These are phyloP conservation scores for Wallacemonas collosoma DNA, from an alignment of 208 protist genomes.

Conservation along the genomic window DNA sequence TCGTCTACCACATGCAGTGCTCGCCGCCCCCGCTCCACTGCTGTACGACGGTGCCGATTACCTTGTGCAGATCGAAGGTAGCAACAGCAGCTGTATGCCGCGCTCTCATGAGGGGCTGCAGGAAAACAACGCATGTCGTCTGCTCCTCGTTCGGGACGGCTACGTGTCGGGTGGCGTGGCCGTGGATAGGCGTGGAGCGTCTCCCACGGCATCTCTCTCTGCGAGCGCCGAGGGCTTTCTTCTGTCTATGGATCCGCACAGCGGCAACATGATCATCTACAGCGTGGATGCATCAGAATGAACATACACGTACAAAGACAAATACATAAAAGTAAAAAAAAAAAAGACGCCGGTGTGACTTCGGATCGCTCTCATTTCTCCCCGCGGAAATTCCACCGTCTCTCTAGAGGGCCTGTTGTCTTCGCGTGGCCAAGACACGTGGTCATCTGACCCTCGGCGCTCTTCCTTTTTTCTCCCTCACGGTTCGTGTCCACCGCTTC, in stretches of 20 bases:
- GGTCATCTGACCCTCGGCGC: too few species aligned
- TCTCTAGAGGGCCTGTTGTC: too few species aligned
- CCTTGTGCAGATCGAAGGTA: not conserved
- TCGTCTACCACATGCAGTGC: not conserved
- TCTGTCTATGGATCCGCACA: not conserved
- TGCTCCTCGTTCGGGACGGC: constrained; percentile 4
- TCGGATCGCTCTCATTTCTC: not conserved
- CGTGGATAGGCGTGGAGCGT: too few species aligned
- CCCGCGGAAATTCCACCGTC: not conserved
- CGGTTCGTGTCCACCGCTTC: not conserved
- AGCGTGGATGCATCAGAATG: not conserved
- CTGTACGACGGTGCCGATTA: constrained; percentile 11
- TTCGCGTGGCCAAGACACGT: too few species aligned
- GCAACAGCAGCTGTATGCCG: too few species aligned
- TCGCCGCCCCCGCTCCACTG: not conserved
- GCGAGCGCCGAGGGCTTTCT: constrained; percentile 14
- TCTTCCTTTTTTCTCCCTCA: not conserved
- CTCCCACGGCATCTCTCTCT: not conserved
- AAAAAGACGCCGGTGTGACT: too few species aligned
- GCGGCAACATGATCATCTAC: not conserved
- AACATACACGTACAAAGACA: too few species aligned
- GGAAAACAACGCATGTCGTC: not conserved
- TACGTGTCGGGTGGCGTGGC: not conserved
- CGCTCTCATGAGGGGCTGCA: not conserved
- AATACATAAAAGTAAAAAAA: too few species aligned